Conservation (phyloP, 73 alveolate species). For the Tetrahymena borealis region DNA sequence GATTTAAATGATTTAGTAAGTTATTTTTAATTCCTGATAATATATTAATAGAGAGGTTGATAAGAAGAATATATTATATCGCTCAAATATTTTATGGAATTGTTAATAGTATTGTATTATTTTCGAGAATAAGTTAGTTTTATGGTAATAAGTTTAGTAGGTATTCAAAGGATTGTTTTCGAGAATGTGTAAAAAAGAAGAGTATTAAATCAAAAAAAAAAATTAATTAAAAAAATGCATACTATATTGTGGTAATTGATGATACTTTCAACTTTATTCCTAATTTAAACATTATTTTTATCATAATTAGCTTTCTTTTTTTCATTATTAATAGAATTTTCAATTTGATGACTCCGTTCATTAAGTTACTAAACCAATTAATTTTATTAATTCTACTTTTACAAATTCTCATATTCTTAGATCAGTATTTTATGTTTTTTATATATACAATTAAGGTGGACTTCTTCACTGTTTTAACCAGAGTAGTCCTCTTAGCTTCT, state of each 20-base stretch:
- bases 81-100: no score
- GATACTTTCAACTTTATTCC: not conserved
- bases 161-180: no score
- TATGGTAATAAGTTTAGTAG: no score
- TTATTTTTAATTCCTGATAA: no score
- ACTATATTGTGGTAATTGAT: not conserved
- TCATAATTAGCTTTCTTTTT: not conserved
- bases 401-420: not conserved
- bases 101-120: no score
- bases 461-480: not conserved
- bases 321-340: not conserved
- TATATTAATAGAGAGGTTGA: no score
- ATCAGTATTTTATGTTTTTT: not conserved
- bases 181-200: not conserved
- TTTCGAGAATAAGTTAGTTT: no score
- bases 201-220: not conserved
- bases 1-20: no score
- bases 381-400: not conserved
- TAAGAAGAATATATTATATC: no score
- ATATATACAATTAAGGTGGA: not conserved
- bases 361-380: no score
- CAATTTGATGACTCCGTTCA: not conserved
- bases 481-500: not conserved
- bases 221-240: not conserved
- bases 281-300: not conserved